These are phyloP conservation scores for Solanum tarijense DNA, from an alignment of 257 asterid genomes.

Conservation along the genomic window DNA sequence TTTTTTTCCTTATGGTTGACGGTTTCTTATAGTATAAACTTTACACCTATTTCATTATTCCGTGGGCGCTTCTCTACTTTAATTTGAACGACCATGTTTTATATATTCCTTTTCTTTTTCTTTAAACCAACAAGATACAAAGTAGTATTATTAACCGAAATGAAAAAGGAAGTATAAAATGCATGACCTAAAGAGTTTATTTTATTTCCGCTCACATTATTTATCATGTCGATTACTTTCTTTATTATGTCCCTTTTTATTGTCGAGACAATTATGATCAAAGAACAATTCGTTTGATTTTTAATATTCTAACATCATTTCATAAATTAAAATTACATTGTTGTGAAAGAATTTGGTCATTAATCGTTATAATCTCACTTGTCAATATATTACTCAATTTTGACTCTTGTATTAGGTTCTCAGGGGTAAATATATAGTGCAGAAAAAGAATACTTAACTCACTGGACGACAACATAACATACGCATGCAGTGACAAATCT, in stretches of 20 bases:
- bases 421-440: too few species aligned
- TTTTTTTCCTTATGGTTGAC: background rate
- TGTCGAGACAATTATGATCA: background rate
- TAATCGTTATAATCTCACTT: background rate
- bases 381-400: background rate
- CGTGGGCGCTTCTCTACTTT: background rate
- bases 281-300: too few species aligned
- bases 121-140: background rate
- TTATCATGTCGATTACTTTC: background rate
- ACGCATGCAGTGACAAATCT: too few species aligned
- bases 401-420: background rate
- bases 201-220: background rate
- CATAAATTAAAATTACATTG: background rate
- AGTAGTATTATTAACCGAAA: background rate
- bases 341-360: background rate
- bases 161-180: background rate
- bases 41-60: background rate
- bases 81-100: background rate
- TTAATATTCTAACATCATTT: background rate
- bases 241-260: background rate
- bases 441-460: too few species aligned
- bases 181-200: background rate
- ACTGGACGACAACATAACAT: too few species aligned
- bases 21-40: background rate
- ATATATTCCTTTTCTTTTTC: background rate